A percentile compares a stretch with the other conserved stretches of the same genome.
phyloP scores from a whole-genome alignment of 352 stramenopile genomes.

The Globisporangium sylvaticum region DNA sequence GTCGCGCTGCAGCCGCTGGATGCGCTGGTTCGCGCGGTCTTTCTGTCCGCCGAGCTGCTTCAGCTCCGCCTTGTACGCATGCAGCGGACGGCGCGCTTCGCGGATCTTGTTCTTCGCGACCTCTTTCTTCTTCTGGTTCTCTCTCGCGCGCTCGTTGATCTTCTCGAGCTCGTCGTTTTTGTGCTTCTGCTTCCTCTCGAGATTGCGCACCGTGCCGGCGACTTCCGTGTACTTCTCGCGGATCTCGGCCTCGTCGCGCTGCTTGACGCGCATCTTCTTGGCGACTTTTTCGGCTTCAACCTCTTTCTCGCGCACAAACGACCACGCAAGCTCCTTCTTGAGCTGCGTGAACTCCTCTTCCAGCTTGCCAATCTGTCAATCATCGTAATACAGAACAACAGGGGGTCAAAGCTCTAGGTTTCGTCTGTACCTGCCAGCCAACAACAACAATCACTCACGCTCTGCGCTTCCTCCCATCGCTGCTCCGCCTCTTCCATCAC shows the following conservation, averaged over 20 bases:
- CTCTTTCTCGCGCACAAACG: conserved; percentile 75
- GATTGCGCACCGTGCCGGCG: conserved; percentile 33
- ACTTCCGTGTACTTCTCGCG: conserved; percentile 43
- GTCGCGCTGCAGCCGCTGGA: conserved; percentile 45
- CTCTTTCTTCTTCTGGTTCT: conserved; percentile 45
- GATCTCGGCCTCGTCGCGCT: conserved; percentile 36
- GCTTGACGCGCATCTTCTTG: conserved; percentile 55
- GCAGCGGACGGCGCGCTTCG: conserved; percentile 56
- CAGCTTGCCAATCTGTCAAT: conserved; percentile 58
- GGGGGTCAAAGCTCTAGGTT: background rate
- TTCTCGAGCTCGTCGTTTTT: conserved; percentile 65
- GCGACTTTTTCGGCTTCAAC: conserved; percentile 36
- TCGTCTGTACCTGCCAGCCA: background rate
- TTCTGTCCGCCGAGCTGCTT: conserved; percentile 55
- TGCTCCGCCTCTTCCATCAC: conserved; percentile 62
- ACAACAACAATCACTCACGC: conserved; percentile 25
- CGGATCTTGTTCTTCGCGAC: conserved; percentile 57
- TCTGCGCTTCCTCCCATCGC: conserved; percentile 76
- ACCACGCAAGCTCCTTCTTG: conserved; percentile 81
- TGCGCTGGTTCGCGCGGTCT: conserved; percentile 44
- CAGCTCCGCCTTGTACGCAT: conserved; percentile 61
- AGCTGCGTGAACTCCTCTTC: conserved; percentile 67
- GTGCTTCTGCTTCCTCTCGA: conserved; percentile 58
- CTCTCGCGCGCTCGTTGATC: conserved; percentile 34
- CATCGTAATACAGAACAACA: conserved; percentile 1